Conservation (phyloP, 140 eudicot species). For the Anethum foeniculum region DNA sequence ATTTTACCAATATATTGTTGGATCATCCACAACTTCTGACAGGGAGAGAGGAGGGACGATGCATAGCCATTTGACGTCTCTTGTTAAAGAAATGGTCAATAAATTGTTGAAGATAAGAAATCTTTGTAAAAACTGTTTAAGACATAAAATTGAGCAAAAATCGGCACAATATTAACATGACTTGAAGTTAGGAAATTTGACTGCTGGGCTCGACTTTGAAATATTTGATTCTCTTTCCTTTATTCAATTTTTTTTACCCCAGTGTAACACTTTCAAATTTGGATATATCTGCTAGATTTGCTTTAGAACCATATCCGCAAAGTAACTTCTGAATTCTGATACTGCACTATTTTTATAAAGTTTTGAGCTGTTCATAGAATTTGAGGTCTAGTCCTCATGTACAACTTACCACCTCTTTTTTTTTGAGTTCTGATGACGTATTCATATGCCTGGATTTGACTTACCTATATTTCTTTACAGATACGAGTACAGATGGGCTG, state of each 20-base stretch:
- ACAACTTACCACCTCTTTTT: neutral
- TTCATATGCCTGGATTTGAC: too few species aligned
- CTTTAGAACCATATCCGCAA: neutral
- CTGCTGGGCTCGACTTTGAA: neutral
- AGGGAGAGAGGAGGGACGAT: neutral
- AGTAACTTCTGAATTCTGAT: neutral
- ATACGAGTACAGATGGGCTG: conserved; percentile 73
- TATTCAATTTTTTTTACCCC: neutral
- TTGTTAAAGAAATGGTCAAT: neutral
- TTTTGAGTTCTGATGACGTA: neutral
- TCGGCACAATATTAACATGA: neutral
- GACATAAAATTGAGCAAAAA: neutral
- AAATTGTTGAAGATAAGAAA: neutral
- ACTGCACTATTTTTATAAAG: neutral
- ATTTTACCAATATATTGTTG: neutral
- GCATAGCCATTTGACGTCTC: neutral
- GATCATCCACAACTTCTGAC: neutral
- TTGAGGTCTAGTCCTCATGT: neutral
- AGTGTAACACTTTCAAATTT: neutral
- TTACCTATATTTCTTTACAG: conserved; percentile 19
- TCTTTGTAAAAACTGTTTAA: neutral
- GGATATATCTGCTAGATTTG: neutral
- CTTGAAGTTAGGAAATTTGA: neutral
- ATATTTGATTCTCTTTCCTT: neutral
- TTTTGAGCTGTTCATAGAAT: neutral